A percentile compares a stretch with the other conserved stretches of the same genome.
Conservation (phyloP, 2,329 filamentous ascomycete genomes). For the Hypoxylon sp. region DNA sequence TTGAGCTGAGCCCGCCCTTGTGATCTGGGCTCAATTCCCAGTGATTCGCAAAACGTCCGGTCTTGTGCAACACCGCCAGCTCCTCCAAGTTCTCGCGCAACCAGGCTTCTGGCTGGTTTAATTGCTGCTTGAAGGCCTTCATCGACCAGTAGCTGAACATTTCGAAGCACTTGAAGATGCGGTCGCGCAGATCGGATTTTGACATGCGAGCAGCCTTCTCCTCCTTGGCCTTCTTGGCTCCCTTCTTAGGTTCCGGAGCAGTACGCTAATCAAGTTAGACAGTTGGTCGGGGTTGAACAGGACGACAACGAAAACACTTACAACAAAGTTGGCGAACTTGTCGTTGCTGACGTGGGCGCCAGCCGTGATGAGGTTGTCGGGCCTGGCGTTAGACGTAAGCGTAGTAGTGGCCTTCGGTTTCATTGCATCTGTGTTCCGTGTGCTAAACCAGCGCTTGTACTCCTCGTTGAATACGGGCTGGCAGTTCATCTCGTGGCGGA, state of each 20-base stretch:
- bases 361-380: slow-evolving; percentile 68
- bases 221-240: slow-evolving; percentile 74
- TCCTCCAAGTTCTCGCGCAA: slow-evolving; percentile 86
- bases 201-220: slow-evolving; percentile 81
- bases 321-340: slow-evolving; percentile 66
- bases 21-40: slow-evolving; percentile 85
- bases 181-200: slow-evolving; percentile 87
- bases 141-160: slow-evolving; percentile 95
- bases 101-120: slow-evolving; percentile 93
- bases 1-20: slow-evolving; percentile 62
- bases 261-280: slow-evolving; percentile 43
- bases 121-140: slow-evolving; percentile 79
- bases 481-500: slow-evolving; percentile 81
- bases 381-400: slow-evolving; percentile 55
- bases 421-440: slow-evolving; percentile 69
- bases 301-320: slow-evolving; percentile 55
- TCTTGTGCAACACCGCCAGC: slow-evolving; percentile 84
- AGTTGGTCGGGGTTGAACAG: slow-evolving; percentile 1
- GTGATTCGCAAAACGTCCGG: slow-evolving; percentile 84
- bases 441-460: slow-evolving; percentile 70
- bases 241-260: slow-evolving; percentile 64
- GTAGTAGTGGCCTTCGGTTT: slow-evolving; percentile 69
- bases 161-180: slow-evolving; percentile 85
- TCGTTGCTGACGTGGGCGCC: slow-evolving; percentile 63
- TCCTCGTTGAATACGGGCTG: slow-evolving; percentile 78